Percentiles rank a stretch among this genome's conserved stretches.
Evolutionary conservation across 2,329 filamentous ascomycete species (phyloP).

Genomic region (Clathrospora elynae): DNA sequence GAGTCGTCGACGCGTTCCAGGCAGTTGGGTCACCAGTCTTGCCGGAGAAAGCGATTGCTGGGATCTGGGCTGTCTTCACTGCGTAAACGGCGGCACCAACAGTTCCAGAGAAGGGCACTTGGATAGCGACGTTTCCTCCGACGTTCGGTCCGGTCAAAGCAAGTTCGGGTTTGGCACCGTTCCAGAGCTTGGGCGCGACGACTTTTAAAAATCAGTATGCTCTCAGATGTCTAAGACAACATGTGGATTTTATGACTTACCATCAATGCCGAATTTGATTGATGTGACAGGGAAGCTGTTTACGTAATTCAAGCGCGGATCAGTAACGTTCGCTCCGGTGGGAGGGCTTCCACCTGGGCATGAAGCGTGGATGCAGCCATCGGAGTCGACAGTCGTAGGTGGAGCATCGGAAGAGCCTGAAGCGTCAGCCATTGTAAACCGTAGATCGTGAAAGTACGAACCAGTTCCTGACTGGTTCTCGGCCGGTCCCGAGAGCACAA

Average conservation of each 20-base stretch:
- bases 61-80: conserved; percentile 59
- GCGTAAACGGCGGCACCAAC: conserved; percentile 69
- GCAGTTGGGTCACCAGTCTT: conserved; percentile 56
- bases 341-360: conserved; percentile 64
- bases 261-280: conserved; percentile 66
- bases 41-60: conserved; percentile 72
- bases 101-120: conserved; percentile 67
- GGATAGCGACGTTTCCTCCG: conserved; percentile 62
- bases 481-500: conserved; percentile 69
- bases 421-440: conserved; percentile 9
- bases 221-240: too few relatives aligned
- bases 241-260: too few relatives aligned
- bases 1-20: conserved; percentile 59
- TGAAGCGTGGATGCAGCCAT: conserved; percentile 65
- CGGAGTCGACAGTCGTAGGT: conserved; percentile 54
- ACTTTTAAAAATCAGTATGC: too few relatives aligned
- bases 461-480: conserved; percentile 68
- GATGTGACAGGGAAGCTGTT: conserved; percentile 70
- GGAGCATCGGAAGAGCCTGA: conserved; percentile 59
- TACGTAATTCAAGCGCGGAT: conserved; percentile 70
- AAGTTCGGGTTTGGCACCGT: conserved; percentile 60
- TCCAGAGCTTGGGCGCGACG: conserved; percentile 61
- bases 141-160: conserved; percentile 70
- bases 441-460: conserved; percentile 36
- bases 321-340: conserved; percentile 61